Percentiles rank a stretch among this genome's conserved stretches.
phyloP scores from a whole-genome alignment of 225 moss, liverwort and hornwort genomes.

The Polytrichum formosum region DNA sequence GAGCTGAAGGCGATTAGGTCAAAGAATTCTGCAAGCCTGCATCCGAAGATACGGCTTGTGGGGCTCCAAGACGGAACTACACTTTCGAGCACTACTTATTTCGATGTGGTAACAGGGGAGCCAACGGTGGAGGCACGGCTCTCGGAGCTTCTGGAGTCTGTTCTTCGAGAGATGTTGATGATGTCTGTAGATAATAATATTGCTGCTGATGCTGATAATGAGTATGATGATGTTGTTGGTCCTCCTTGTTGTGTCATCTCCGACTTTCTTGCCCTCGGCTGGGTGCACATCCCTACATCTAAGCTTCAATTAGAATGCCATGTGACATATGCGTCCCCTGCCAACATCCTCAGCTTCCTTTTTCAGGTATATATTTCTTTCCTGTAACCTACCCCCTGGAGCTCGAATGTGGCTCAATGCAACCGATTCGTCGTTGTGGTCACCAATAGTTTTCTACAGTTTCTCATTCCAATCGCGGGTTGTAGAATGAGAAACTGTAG shows the following conservation, averaged over 20 bases:
- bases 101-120: background rate
- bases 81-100: background rate
- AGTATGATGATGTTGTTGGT: background rate
- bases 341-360: slow-evolving; percentile 2
- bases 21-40: no score
- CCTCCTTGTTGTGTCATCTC: slow-evolving; percentile 5
- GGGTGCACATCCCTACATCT: background rate
- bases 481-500: no score
- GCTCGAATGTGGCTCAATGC: no score
- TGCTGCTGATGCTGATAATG: background rate
- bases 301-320: background rate
- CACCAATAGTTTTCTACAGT: no score
- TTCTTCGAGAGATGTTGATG: background rate
- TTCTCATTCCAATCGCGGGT: no score
- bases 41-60: background rate
- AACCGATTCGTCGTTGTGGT: no score
- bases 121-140: background rate
- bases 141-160: background rate
- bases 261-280: background rate
- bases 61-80: background rate
- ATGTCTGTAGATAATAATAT: background rate
- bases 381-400: no score
- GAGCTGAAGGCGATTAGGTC: background rate
- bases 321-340: background rate
- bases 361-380: background rate